phyloP scores from a whole-genome alignment of 148 eudicot species.

The Chenopodium album region DNA sequence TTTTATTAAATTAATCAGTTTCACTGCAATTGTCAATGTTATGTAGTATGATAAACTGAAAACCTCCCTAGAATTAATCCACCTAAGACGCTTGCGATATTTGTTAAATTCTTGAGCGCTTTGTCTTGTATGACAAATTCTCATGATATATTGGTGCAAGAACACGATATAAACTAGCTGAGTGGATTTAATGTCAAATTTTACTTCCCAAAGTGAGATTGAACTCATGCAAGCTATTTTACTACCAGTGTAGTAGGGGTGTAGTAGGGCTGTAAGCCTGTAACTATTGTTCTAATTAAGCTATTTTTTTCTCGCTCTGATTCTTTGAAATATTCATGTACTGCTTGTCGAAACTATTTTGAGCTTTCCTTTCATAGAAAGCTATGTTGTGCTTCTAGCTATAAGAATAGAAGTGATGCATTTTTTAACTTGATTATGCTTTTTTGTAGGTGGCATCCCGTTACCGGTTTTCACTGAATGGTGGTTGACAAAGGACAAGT shows the following conservation, averaged over 20 bases:
- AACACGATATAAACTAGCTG: background rate
- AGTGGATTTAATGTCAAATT: background rate
- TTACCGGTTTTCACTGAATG: slow-evolving; percentile 79
- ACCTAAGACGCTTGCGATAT: background rate
- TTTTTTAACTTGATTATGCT: slow-evolving; percentile 10
- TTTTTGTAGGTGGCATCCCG: slow-evolving; percentile 70
- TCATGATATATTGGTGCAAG: background rate
- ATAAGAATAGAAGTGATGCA: background rate
- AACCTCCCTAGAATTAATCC: too few relatives aligned
- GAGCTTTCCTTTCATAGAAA: background rate
- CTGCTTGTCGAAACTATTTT: background rate
- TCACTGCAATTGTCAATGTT: background rate
- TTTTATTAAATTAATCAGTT: background rate
- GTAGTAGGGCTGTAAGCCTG: background rate
- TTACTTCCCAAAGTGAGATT: background rate
- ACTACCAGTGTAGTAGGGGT: background rate
- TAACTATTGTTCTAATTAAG: background rate
- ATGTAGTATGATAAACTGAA: background rate
- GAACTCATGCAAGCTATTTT: background rate
- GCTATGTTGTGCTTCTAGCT: background rate
- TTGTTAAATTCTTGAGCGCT: background rate
- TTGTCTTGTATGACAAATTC: background rate
- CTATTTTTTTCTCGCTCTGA: background rate
- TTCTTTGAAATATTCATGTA: background rate
- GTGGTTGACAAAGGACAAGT: slow-evolving; percentile 89